phyloP scores from a whole-genome alignment of 192 early-diverging fungal genomes.

The Podila minutissima region DNA sequence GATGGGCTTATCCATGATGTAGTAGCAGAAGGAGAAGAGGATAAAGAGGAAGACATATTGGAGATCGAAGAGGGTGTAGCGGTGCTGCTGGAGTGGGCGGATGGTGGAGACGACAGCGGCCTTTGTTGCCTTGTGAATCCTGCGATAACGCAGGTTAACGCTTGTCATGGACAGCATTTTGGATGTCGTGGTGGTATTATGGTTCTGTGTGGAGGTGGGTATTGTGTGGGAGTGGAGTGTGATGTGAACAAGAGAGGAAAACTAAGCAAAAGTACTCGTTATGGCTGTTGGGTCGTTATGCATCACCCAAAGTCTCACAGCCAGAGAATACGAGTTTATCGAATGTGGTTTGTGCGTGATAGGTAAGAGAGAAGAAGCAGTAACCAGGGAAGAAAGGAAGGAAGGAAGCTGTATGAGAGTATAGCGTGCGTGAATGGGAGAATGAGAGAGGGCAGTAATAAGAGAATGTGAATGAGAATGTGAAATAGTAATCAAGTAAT shows the following conservation, averaged over 20 bases:
- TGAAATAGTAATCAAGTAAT: not conserved
- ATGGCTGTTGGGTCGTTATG: too few species aligned
- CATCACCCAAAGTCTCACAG: too few species aligned
- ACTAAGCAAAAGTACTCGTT: not conserved
- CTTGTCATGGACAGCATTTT: conserved; percentile 28
- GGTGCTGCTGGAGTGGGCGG: conserved; percentile 30
- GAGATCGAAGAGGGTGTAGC: conserved; percentile 54
- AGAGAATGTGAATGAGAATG: not conserved
- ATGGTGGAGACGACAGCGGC: conserved; percentile 32
- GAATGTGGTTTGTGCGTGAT: not conserved
- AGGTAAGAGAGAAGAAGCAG: not conserved
- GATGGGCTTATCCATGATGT: conserved; percentile 51
- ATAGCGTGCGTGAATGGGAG: not conserved
- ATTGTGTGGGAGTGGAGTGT: not conserved
- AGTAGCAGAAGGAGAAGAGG: conserved; percentile 50
- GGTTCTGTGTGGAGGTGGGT: not conserved
- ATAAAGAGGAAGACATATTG: conserved; percentile 57
- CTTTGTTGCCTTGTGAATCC: conserved; percentile 12
- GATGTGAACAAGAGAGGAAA: not conserved
- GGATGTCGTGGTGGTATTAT: not conserved
- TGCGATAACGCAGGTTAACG: conserved; percentile 37
- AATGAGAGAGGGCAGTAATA: not conserved
- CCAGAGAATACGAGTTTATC: too few species aligned
- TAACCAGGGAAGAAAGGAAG: not conserved
- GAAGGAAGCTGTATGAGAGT: not conserved